Base-by-base conservation (phyloP, 345 rosid species). In the Triadica sebifera region DNA sequence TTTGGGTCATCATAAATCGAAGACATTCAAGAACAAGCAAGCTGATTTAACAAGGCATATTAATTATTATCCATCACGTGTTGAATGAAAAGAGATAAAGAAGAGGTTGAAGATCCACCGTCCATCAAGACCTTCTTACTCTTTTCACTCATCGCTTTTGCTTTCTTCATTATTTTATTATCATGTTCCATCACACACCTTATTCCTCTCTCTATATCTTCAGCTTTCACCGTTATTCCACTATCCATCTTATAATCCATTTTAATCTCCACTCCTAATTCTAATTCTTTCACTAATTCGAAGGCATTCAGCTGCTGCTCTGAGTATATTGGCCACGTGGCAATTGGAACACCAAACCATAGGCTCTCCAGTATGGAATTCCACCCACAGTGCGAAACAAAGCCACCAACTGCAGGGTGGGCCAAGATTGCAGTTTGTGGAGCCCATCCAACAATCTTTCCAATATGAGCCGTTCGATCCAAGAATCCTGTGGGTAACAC, bases 331-430 rank as follows among this genome's bases (percentile, higher is more conserved):
- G 74, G 79, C 79, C 70, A 76, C 13, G 79, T n/a, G 25, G 70
- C 75, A n/a, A 76, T 20, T 3, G 75, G 70, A 12, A 76, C 70
- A 4, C 75, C 75, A n/a, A 51, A 76, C 65, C 79, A 63, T 7
- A 76, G 2, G 25, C 79, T 76, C 29, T 76, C 79, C 1, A 75
- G 55, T 1, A 19, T 74, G 0, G 77, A 74, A 25, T 74, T 74
- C 77, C 77, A 74, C 3, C 79, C 79, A 22, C 79, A 76, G 19
- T 76, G 79, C 1, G 79, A 76, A 9, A 51, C 63, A 45, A 76
- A 76, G 1, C 69, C 63, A 50, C 57, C 69, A 0, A 69, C 6
- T 0, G 79, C 46, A 17, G 49, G 6, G 43, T 76, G 79, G 13
- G 63, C 57, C 34, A 76, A 5, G 1, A 76, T 8, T 0, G 67